Evolutionary conservation across 306 rosid genomes (phyloP).

Genomic region (Castanopsis chinensis): DNA sequence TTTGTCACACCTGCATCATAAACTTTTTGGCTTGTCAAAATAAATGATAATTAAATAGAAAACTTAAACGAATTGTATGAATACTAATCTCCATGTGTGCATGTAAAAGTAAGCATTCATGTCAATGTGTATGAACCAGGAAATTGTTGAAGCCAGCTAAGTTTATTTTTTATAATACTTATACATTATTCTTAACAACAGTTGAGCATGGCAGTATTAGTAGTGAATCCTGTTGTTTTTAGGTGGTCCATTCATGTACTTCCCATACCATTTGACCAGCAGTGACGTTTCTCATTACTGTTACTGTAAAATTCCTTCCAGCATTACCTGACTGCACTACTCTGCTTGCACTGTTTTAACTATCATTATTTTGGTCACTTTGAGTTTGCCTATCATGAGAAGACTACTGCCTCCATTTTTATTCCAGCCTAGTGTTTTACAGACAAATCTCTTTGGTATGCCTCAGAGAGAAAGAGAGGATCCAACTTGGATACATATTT

Average conservation of each 20-base stretch:
- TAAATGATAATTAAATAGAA: not conserved
- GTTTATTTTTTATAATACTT: not conserved
- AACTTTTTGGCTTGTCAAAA: slow-evolving; percentile 5
- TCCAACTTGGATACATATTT: too few species aligned
- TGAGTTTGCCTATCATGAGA: not conserved
- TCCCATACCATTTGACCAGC: not conserved
- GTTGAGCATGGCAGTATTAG: not conserved
- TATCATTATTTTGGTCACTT: not conserved
- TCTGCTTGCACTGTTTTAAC: not conserved
- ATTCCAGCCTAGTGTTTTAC: not conserved
- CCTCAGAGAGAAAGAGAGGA: too few species aligned
- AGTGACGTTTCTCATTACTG: not conserved
- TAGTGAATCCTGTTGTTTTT: not conserved
- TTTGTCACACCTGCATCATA: slow-evolving; percentile 10
- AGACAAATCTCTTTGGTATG: not conserved
- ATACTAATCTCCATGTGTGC: not conserved
- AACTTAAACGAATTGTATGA: not conserved
- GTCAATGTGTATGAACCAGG: not conserved
- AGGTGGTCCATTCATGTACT: not conserved
- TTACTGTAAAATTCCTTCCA: not conserved
- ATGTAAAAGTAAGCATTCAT: not conserved
- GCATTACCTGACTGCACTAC: not conserved
- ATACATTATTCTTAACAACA: not conserved
- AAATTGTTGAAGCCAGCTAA: not conserved
- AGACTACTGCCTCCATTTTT: not conserved